Percentiles rank a stretch among this genome's conserved stretches.
Conservation (phyloP, 768 basidiomycete species). For the Gautieria morchelliformis region DNA sequence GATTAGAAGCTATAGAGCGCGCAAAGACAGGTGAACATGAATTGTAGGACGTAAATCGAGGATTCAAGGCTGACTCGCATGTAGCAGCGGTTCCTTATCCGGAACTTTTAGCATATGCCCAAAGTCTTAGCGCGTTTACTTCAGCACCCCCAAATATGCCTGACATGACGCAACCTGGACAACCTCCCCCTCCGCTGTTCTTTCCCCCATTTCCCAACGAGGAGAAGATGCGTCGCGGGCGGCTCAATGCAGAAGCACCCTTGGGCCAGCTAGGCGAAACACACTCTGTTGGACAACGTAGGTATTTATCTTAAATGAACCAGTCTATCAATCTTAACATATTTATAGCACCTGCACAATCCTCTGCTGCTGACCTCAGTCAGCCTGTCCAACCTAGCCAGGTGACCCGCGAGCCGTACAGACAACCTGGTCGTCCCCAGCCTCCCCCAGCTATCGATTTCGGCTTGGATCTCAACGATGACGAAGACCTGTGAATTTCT, state of each 20-base stretch:
- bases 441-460: conserved; percentile 2
- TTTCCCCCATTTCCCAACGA: conserved; percentile 89
- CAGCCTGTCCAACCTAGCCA: neutral
- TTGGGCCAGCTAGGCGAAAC: conserved; percentile 73
- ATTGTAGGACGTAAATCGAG: conserved; percentile 9
- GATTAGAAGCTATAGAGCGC: conserved; percentile 57
- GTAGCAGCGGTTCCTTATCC: conserved; percentile 74
- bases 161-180: conserved; percentile 57
- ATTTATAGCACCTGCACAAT: conserved; percentile 1
- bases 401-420: neutral
- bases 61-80: neutral
- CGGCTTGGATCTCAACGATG: conserved; percentile 8
- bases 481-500: conserved; percentile 2
- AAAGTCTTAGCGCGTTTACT: conserved; percentile 76
- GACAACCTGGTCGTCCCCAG: conserved; percentile 2
- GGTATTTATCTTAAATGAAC: conserved; percentile 16
- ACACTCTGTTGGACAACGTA: conserved; percentile 71
- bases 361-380: neutral
- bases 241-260: conserved; percentile 71
- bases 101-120: conserved; percentile 75
- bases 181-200: conserved; percentile 69
- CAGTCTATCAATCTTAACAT: neutral
- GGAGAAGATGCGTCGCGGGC: conserved; percentile 81
- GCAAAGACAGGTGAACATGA: conserved; percentile 51
- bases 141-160: conserved; percentile 87